Evolutionary conservation across 2,329 filamentous ascomycete genomes (phyloP).

Genomic region (Ploettnerulaceae sp.): DNA sequence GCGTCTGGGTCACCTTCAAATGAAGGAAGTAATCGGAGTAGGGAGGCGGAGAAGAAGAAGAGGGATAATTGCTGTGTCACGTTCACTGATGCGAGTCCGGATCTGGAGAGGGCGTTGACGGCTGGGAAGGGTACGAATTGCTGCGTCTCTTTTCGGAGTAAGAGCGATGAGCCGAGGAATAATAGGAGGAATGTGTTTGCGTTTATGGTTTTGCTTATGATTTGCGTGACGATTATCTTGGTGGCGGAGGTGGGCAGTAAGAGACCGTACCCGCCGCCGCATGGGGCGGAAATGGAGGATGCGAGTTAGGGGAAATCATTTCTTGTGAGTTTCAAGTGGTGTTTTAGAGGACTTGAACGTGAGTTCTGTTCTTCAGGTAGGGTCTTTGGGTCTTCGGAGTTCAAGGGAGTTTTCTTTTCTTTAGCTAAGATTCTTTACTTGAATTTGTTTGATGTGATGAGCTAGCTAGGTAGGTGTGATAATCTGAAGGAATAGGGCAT

Average conservation of each 20-base stretch:
- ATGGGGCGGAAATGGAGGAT: neutral
- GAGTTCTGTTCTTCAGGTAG: neutral
- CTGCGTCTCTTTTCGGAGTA: constrained; percentile 21
- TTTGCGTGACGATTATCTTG: constrained; percentile 11
- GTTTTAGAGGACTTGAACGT: neutral
- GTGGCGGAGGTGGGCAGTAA: constrained; percentile 1
- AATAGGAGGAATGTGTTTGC: neutral
- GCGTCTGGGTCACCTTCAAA: neutral
- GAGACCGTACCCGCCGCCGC: neutral
- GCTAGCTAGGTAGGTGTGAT: constrained; percentile 8
- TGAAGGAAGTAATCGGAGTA: neutral
- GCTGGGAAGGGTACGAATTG: constrained; percentile 19
- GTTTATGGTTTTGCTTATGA: constrained; percentile 4
- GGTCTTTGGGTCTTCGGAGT: neutral
- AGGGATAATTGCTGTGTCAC: constrained; percentile 27
- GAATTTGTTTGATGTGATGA: neutral
- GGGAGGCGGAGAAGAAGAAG: neutral
- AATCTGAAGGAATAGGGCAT: constrained; percentile 7
- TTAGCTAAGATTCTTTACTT: constrained; percentile 4
- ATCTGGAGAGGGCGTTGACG: constrained; percentile 22
- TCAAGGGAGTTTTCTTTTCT: constrained; percentile 2
- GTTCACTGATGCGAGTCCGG: constrained; percentile 26
- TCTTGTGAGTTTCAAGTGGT: neutral
- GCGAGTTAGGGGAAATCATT: neutral
- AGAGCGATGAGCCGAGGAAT: constrained; percentile 1